Base-by-base conservation (phyloP, 2,329 filamentous ascomycete species). In the Fusarium succisae region DNA sequence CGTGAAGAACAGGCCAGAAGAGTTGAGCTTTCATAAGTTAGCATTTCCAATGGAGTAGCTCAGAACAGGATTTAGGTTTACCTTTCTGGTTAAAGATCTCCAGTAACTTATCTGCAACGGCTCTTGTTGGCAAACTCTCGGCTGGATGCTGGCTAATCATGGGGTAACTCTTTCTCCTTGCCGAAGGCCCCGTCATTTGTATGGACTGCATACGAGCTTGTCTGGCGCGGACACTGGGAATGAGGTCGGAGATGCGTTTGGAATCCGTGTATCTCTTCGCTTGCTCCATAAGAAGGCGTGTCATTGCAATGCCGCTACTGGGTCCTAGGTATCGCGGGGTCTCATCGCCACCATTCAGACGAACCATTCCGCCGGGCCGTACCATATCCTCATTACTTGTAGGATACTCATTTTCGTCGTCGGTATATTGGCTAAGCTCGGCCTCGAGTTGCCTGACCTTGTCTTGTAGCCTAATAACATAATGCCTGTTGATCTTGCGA, bases 241-340 rank as follows among this genome's bases (percentile, higher is more conserved):
- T 94, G 56, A 98, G 91, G 76, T 98, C 95, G 66, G 94, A 95
- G 80, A 98, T 98, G 74, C 92, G 94, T 82, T 95, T 94, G 10
- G 94, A 93, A 78, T 96, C 93, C 32, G 95, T 97, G 79, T 96
- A 97, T 72, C 95, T 92, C 84, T 98, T 98, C 60, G 96, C 96
- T 82, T 98, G 91, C 81, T 98, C 95, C 93, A 99, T 98, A 17
- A 99, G 92, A 76, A 98, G 88, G 37, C 96, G 91, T 18, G 95
- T 97, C 86, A 98, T 97, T 79, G 95, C 94, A 78, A 98, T 98
- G 68, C 96, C 96, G 81, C 96, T 98, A 55, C 95, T 98, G 6
- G 96, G 94, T 0, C 96, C 96, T 6, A 99, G 86, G 80, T 96
- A 98, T 72, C 96, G 93, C 22, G 94, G 91, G 3, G 90, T 92